phyloP scores from a whole-genome alignment of 768 basidiomycete species.

The Hypholoma sublateritium region DNA sequence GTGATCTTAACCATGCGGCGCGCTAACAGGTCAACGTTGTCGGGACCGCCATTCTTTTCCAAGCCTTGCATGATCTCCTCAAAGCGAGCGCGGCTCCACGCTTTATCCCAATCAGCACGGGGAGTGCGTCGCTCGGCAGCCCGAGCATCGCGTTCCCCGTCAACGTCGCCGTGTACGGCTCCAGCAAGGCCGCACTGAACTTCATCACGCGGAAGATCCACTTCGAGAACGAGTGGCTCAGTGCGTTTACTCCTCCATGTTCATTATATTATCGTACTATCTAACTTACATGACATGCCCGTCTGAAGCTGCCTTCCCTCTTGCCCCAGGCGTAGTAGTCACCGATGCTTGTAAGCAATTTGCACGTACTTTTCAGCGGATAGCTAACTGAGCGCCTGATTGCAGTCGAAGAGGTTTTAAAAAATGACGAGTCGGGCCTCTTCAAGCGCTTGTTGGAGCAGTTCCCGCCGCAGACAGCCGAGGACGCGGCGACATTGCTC shows the following conservation, averaged over 20 bases:
- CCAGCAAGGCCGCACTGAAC: slow-evolving; percentile 9
- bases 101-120: background rate
- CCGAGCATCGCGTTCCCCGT: background rate
- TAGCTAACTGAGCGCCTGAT: background rate
- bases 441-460: background rate
- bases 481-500: background rate
- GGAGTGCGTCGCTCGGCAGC: background rate
- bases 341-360: background rate
- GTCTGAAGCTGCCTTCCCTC: background rate
- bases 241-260: background rate
- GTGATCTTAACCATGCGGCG: background rate
- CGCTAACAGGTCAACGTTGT: background rate
- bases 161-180: background rate
- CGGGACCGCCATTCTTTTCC: background rate
- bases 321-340: background rate
- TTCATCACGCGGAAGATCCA: slow-evolving; percentile 8
- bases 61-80: background rate
- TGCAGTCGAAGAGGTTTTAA: background rate
- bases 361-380: background rate
- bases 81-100: background rate
- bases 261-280: background rate
- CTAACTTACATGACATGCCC: too few species aligned
- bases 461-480: background rate
- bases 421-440: background rate
- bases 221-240: slow-evolving; percentile 13